A percentile compares a stretch with the other conserved stretches of the same genome.
These are phyloP conservation scores for Ascoidea asiatica DNA, from an alignment of 805 yeast species.

Conservation along the genomic window DNA sequence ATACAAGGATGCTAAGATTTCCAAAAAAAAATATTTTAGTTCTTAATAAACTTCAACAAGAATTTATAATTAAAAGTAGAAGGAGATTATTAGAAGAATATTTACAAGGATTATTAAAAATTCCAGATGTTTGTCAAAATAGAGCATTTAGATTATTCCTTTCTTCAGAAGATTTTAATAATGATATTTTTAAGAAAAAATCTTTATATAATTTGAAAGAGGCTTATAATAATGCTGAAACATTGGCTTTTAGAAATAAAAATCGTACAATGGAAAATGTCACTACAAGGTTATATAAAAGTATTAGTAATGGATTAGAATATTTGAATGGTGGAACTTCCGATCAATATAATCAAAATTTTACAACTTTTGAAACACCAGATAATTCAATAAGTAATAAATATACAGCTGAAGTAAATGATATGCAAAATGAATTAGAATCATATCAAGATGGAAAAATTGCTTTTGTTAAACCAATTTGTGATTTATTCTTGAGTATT, in stretches of 20 bases:
- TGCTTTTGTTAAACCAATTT: conserved; percentile 68
- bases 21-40: conserved; percentile 25
- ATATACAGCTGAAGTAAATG: conserved; percentile 20
- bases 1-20: conserved; percentile 33
- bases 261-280: conserved; percentile 11
- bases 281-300: conserved; percentile 20
- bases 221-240: conserved; percentile 7
- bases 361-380: conserved; percentile 3
- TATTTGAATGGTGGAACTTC: conserved; percentile 8
- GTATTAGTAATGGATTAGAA: conserved; percentile 14
- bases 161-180: conserved; percentile 51
- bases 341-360: background rate
- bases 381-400: conserved; percentile 8
- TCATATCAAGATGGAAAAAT: conserved; percentile 22
- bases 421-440: conserved; percentile 41
- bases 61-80: conserved; percentile 50
- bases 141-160: conserved; percentile 62
- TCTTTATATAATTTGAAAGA: background rate
- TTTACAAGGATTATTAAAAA: conserved; percentile 37
- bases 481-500: conserved; percentile 57
- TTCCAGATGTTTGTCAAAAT: conserved; percentile 64
- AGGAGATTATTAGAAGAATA: conserved; percentile 48
- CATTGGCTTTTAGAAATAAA: conserved; percentile 10
- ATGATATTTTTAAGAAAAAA: conserved; percentile 11
- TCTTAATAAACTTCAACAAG: conserved; percentile 49